Base-by-base conservation (phyloP, 2,329 filamentous ascomycete genomes). In the Claviceps africana region DNA sequence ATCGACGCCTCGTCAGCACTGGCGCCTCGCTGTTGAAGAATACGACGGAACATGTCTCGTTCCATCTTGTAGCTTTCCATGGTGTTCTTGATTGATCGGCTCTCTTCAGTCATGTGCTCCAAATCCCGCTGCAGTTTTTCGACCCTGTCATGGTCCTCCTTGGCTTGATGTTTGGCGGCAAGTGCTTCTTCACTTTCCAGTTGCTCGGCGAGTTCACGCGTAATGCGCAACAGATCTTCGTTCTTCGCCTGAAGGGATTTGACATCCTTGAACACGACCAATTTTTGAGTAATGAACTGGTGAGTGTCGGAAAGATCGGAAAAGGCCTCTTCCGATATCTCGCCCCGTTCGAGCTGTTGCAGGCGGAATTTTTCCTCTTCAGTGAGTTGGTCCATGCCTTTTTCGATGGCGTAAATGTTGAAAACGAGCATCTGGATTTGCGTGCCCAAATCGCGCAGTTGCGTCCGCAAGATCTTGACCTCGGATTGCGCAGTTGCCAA, bases 31-130 rank as follows among this genome's bases (percentile, higher is more conserved):
- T 93, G 86, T 58, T 91, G 86, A 31, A 96, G 78, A 73, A 97
- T 90, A 50, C 90, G 88, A 22, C 91, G 83, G 82, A 96, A 97
- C 81, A 96, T 96, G 64, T 98, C 91, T 56, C 93, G 84, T 70
- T 98, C 93, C 61, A 89, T 88, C 64, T 93, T 88, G 66, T 95
- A 95, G 65, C 88, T 95, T 71, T 95, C 88, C 57, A 89, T 86
- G 53, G 90, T 87, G 31, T 85, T 82, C 44, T 85, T 81, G 58
- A 95, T 83, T 13, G 86, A 86, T 58, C 84, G 81, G 50, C 95
- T 81, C 64, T 96, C 89, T 57, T 96, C 91, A 54, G 88, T 82
- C 66, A 91, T 66, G 48, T 85, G 82, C 58, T 84, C 77, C 25
- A 94, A 76, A 57, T 88, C 82, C 51, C 83, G 79, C 56, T 87